A percentile compares a stretch with the other conserved stretches of the same genome.
Evolutionary conservation across 768 basidiomycete genomes (phyloP).

Genomic region (Lanmaoa rubissima): DNA sequence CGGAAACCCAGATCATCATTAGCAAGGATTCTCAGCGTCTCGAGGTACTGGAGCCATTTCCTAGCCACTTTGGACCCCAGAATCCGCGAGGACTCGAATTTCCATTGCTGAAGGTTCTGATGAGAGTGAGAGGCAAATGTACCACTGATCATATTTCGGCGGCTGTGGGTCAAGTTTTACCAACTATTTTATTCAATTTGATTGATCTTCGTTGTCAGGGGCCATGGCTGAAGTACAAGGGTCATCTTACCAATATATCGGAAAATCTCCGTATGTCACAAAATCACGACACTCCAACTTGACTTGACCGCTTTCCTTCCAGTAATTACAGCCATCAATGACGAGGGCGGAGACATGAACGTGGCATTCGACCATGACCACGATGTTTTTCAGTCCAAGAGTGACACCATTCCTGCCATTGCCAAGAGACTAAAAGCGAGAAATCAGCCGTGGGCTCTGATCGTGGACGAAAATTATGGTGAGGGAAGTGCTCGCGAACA

Average conservation of each 20-base stretch:
- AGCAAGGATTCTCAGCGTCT: slow-evolving; percentile 77
- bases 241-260: slow-evolving; percentile 92
- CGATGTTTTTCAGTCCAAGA: slow-evolving; percentile 38
- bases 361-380: slow-evolving; percentile 79
- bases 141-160: slow-evolving; percentile 99
- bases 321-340: slow-evolving; percentile 96
- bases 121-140: slow-evolving; percentile 96
- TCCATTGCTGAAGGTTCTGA: slow-evolving; percentile 76
- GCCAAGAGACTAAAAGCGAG: slow-evolving; percentile 87
- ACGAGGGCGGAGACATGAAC: slow-evolving; percentile 93
- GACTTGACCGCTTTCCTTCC: slow-evolving; percentile 7
- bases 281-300: neutral
- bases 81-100: slow-evolving; percentile 67
- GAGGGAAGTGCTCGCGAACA: slow-evolving; percentile 98
- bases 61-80: slow-evolving; percentile 60
- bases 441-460: slow-evolving; percentile 84
- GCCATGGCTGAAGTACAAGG: slow-evolving; percentile 99
- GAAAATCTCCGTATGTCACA: slow-evolving; percentile 80
- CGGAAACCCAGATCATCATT: slow-evolving; percentile 77
- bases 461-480: slow-evolving; percentile 97
- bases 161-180: slow-evolving; percentile 54
- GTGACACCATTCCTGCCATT: slow-evolving; percentile 85
- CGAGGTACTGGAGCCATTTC: slow-evolving; percentile 84
- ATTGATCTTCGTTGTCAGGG: slow-evolving; percentile 49
- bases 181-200: neutral